Evolutionary conservation across 2,329 filamentous ascomycete genomes (phyloP), one percentile per base, ranked within the genome.

Genomic region (Ophiocordyceps camponoti-rufipedis): DNA sequence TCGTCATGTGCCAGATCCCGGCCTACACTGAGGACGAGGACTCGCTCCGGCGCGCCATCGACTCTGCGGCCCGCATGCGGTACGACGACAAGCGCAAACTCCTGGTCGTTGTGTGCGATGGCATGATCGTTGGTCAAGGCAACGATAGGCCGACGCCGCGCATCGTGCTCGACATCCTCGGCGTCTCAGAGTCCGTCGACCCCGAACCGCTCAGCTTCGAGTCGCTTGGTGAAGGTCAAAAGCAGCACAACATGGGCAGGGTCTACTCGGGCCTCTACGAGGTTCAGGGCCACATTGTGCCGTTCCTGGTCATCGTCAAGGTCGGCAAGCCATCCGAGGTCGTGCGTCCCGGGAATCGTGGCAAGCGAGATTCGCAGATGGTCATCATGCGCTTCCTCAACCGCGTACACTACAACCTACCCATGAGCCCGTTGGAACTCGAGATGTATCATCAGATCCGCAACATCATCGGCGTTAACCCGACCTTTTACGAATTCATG

Each of bases 231-330:
- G 89, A 96, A 64, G 91, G 91, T 59, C 77, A 83, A 66, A 94
- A 94, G 67, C 91, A 96, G 63, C 91, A 96, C 70, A 98, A 98
- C 64, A 96, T 96, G 89, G 91, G 85, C 63, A 98, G 98, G 65
- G 79, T 95, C 52, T 98, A 98, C 66, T 95, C 91, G 18, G 91
- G 91, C 57, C 71, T 98, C 5, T 98, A 98, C 61, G 91, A 98
- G 65, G 88, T 95, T 7, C 85, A 95, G 58, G 91, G 91, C 51
- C 89, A 98, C 59, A 96, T 98, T 53, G 91, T 98, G 42, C 91
- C 91, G 19, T 98, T 94, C 75, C 62, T 98, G 61, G 91, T 98
- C 45, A 72, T 98, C 42, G 88, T 96, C 65, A 98, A 98, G 72
- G 78, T 96, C 53, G 91, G 91, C 59, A 98, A 98, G 66, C 87